Evolutionary conservation across 805 yeast species (phyloP), one percentile per base, ranked within the genome.

Genomic region (Saturnispora dispora): DNA sequence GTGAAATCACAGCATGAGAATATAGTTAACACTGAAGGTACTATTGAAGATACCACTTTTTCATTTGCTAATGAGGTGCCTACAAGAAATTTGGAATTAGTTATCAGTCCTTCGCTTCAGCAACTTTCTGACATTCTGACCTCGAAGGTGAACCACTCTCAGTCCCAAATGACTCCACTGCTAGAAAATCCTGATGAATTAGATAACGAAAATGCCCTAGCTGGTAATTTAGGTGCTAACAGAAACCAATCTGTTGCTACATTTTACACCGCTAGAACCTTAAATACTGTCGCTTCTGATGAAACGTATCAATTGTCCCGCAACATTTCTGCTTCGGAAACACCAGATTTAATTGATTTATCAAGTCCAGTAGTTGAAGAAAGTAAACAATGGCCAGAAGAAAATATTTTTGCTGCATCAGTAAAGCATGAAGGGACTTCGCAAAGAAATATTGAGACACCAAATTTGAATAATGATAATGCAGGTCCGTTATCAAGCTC

Each of bases 51-150:
- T 13, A 22, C 43, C 3, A 46, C 40, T 15, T 42, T 36, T 30
- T 45, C 46, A 13, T 33, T 42, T 10, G 50, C 51, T 17, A 45
- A 50, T 25, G 70, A 66, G 50, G 62, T 58, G 5, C 70, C 70
- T 22, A 67, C 70, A 8, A 54, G 45, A 25, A 56, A 55, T 35
- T 53, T 67, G 10, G 68, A 67, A 3, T 62, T 69, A 60, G 56
- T 63, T 2, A 63, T 60, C 36, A 67, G 71, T 53, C 73, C 73
- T 25, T 67, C 71, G 52, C 57, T 69, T 37, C 66, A 63, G 50
- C 67, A 68, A 4, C 52, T 69, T 35, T 66, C 63, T 45, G 65
- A 60, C 37, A 64, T 69, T 20, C 53, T 68, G 25, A 65, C 63
- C 32, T 55, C 56, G 30, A 67, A 66, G 48, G 56, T 61, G 10